Base-by-base conservation (phyloP, 1,284 basidiomycete species). In the Hymenochaete sp. region DNA sequence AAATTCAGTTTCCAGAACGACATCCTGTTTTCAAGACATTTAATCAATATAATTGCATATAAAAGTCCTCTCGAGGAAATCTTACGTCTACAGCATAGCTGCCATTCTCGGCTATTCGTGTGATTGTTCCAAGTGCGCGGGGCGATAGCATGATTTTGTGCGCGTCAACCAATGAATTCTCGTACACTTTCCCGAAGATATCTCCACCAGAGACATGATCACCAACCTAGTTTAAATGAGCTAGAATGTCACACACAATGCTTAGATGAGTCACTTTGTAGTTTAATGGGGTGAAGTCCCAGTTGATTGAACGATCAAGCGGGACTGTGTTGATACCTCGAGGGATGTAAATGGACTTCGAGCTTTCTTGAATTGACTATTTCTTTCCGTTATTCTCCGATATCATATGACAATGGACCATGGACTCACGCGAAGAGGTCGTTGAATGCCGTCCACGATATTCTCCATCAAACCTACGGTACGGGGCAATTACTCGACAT, bases 71-170 rank as follows among this genome's bases (percentile, higher is more conserved):
- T 44, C 25, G 32, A 41, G n/a, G 13, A 43, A 32, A 18, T 16
- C 82, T 57, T 62, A 92, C 90, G 62, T 96, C 75, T 42, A 99
- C 88, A 35, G 79, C 73, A 67, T 98, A 99, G 57, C 83, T 84
- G 55, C 95, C 95, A 68, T 92, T 93, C 65, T 95, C 93, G 33
- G 90, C 93, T 47, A 98, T 83, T 58, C 84, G 73, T 14, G 92
- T 96, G 62, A 99, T 86, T 4, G 93, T 97, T 53, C 95, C 95
- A 62, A 96, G 81, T 13, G 92, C 91, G 38, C 93, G 82, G 8
- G 95, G 95, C 26, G 84, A 75, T 41, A 99, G 73, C 88, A 98
- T 93, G 61, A 98, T 88, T 71, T 96, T 97, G 72, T 99, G 95
- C 63, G 93, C 86, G 64, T 92, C 76, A 51, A 99, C 82, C 11